Base-by-base conservation (phyloP, 2,329 filamentous ascomycete genomes). In the Ophiocordyceps robertsii region DNA sequence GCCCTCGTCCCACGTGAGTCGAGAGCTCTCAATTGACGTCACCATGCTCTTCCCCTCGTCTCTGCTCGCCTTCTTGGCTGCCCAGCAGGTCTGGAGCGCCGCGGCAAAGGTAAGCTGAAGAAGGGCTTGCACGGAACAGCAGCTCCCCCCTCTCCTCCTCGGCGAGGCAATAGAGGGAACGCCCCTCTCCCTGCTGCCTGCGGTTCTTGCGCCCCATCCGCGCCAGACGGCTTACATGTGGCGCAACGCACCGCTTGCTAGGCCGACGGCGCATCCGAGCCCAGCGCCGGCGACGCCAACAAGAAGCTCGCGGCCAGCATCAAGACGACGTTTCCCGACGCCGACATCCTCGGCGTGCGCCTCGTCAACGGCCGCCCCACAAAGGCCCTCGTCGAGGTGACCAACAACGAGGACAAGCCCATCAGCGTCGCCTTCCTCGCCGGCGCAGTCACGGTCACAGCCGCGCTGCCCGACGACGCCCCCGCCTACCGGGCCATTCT, bases 261-360 rank as follows among this genome's bases (percentile, higher is more conserved):
- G 43, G 46, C 45, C 32, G 45, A 46, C 35, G 41, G 44, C 35
- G 38, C 38, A 19, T n/a, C 49, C 14, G 32, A 41, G 16, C 41
- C 33, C 38, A 35, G 43, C 29, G 44, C 44, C 29, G 21, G 13
- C 12, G 37, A 19, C 40, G 11, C 38, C 32, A 11, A 21, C 24
- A 35, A 14, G 24, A 27, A 47, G 27, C 42, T 50, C 42, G 44
- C 49, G 19, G 79, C 84, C 61, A 75, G 80, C 43, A 65, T 82
- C 53, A 72, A 73, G 51, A 73, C 81, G 46, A 70, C 69, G 61
- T 75, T 79, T 69, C 66, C 76, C 65, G 69, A 82, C 58, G 61
- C 80, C 68, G 86, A 93, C 69, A 81, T 94, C 64, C 92, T 95
- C 54, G 92, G 90, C 55, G 80, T 96, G 54, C 95, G 94, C 76